Evolutionary conservation across 768 basidiomycete genomes (phyloP).

Genomic region (Hortiboletus flavorubellus): DNA sequence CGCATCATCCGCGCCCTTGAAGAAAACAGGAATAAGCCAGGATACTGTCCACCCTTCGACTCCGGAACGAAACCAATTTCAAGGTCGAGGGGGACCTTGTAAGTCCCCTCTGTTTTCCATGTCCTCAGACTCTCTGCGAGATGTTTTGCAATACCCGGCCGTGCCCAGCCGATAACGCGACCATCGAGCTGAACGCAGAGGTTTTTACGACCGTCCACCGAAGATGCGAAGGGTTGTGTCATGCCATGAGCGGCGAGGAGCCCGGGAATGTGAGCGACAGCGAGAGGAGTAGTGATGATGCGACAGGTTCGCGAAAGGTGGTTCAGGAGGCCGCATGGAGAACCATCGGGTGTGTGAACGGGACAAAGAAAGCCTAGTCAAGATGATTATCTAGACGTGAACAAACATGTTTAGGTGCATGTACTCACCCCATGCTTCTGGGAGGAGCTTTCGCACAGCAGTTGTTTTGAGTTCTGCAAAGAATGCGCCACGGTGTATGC

Average conservation of each 20-base stretch:
- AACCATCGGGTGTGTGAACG: slow-evolving; percentile 97
- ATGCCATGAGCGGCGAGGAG: slow-evolving; percentile 88
- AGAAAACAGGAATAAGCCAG: slow-evolving; percentile 91
- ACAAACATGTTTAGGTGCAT: neutral
- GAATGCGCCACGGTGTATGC: slow-evolving; percentile 98
- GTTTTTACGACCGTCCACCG: slow-evolving; percentile 77
- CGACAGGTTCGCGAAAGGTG: slow-evolving; percentile 93
- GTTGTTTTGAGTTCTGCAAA: slow-evolving; percentile 99
- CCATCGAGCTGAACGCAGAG: slow-evolving; percentile 95
- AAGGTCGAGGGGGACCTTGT: slow-evolving; percentile 85
- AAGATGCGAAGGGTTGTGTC: slow-evolving; percentile 82
- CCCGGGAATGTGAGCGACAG: slow-evolving; percentile 74
- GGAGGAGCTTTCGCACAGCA: slow-evolving; percentile 91
- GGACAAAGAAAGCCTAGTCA: slow-evolving; percentile 89
- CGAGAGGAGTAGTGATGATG: slow-evolving; percentile 74
- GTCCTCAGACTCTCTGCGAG: slow-evolving; percentile 84
- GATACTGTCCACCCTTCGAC: slow-evolving; percentile 93
- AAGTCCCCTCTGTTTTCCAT: slow-evolving; percentile 89
- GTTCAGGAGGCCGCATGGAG: slow-evolving; percentile 96
- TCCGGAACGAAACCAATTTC: slow-evolving; percentile 91
- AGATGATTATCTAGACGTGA: slow-evolving; percentile 7
- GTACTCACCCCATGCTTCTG: slow-evolving; percentile 91
- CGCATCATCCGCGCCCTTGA: slow-evolving; percentile 93
- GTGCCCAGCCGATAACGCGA: slow-evolving; percentile 90
- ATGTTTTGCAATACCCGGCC: slow-evolving; percentile 63